A percentile compares a stretch with the other conserved stretches of the same genome.
phyloP scores from a whole-genome alignment of 768 basidiomycete genomes.

The Basidioascus undulatus region DNA sequence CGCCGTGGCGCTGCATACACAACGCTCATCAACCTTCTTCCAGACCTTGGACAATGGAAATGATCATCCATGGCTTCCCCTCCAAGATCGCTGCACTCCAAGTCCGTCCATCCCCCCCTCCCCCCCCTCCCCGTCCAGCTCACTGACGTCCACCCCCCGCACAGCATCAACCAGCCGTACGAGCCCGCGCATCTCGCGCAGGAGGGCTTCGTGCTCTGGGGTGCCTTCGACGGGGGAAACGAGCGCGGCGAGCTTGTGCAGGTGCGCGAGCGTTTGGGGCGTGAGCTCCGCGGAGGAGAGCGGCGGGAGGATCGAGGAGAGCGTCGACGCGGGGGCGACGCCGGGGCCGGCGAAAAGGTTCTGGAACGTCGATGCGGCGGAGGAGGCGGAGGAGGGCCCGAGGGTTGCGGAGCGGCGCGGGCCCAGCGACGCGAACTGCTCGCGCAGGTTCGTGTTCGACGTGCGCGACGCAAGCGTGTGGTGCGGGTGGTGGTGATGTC shows the following conservation, averaged over 20 bases:
- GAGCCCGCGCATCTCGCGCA: conserved; percentile 40
- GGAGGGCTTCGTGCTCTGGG: conserved; percentile 27
- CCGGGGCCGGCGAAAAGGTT: too few relatives aligned
- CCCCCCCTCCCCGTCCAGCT: conserved; percentile 21
- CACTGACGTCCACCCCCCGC: conserved; percentile 27
- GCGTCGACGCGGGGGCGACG: too few relatives aligned
- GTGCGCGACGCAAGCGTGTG: conserved; percentile 58
- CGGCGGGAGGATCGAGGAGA: too few relatives aligned
- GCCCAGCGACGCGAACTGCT: conserved; percentile 62
- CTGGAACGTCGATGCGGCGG: too few relatives aligned
- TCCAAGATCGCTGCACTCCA: conserved; percentile 23
- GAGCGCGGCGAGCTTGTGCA: conserved; percentile 52
- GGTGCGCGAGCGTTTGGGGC: conserved; percentile 30
- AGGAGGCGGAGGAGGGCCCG: too few relatives aligned
- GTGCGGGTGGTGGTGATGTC: conserved; percentile 26
- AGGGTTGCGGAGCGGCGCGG: conserved; percentile 28
- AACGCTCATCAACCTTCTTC: conserved; percentile 10
- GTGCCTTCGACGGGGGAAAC: conserved; percentile 37
- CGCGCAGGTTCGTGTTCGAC: too few relatives aligned
- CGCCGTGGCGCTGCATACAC: conserved; percentile 4
- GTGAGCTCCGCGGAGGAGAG: too few relatives aligned
- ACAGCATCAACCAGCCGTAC: conserved; percentile 61
- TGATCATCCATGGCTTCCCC: conserved; percentile 23
- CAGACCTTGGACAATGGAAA: conserved; percentile 21
- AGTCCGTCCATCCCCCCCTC: conserved; percentile 20